phyloP scores from a whole-genome alignment of 2,329 filamentous ascomycete species.

The Phialophora verrucosa region DNA sequence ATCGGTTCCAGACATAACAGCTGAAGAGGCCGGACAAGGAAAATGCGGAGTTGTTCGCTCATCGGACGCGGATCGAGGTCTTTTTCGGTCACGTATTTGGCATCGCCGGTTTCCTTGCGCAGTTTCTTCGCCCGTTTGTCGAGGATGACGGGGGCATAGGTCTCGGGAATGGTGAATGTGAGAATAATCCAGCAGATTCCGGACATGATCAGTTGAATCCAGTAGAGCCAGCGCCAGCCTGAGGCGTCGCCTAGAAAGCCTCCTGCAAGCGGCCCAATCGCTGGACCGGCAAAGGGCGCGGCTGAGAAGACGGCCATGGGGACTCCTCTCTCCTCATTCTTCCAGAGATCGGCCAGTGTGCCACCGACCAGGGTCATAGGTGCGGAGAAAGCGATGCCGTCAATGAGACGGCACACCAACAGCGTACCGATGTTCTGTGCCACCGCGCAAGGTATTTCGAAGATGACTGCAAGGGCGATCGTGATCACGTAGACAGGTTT shows the following conservation, averaged over 20 bases:
- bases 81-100: conserved; percentile 75
- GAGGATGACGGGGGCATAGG: conserved; percentile 81
- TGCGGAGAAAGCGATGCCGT: conserved; percentile 82
- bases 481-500: conserved; percentile 73
- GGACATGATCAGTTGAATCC: conserved; percentile 80
- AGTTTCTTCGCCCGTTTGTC: conserved; percentile 72
- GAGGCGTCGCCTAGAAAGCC: conserved; percentile 73
- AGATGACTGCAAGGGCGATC: conserved; percentile 72
- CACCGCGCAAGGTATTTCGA: conserved; percentile 80
- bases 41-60: conserved; percentile 70
- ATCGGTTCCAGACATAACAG: conserved; percentile 84
- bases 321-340: conserved; percentile 79
- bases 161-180: conserved; percentile 88
- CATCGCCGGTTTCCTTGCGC: conserved; percentile 70
- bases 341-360: conserved; percentile 83
- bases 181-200: conserved; percentile 74
- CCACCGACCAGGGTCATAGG: conserved; percentile 87
- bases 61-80: conserved; percentile 77
- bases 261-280: conserved; percentile 76
- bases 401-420: conserved; percentile 75
- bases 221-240: conserved; percentile 86
- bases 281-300: conserved; percentile 81
- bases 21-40: conserved; percentile 82
- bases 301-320: conserved; percentile 87
- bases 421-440: conserved; percentile 77